These are phyloP conservation scores for Plantago coronopus DNA, from an alignment of 305 asterid genomes.

Conservation along the genomic window DNA sequence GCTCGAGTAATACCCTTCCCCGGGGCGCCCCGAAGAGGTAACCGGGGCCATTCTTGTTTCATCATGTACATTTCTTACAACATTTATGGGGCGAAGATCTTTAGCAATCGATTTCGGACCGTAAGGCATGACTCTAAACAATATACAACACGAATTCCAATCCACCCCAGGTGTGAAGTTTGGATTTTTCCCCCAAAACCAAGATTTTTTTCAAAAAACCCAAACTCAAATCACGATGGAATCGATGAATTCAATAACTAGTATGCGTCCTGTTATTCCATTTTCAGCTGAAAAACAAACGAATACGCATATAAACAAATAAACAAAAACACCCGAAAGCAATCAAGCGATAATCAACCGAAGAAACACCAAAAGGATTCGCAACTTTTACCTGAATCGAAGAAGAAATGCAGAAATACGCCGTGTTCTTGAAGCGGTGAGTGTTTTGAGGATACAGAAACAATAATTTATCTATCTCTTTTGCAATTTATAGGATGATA, in stretches of 20 bases:
- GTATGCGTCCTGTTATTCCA: slow-evolving; percentile 9
- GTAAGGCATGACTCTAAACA: slow-evolving; percentile 53
- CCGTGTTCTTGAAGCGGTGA: slow-evolving; percentile 33
- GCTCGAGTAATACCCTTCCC: slow-evolving; percentile 59
- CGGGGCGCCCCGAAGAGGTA: slow-evolving; percentile 51
- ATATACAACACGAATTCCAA: slow-evolving; percentile 9
- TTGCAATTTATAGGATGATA: background rate
- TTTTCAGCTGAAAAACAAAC: slow-evolving; percentile 28
- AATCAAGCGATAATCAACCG: background rate
- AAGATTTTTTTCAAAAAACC: too few relatives aligned
- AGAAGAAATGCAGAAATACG: slow-evolving; percentile 10
- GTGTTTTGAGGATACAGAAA: slow-evolving; percentile 6
- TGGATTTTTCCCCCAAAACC: slow-evolving; percentile 18
- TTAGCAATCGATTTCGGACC: slow-evolving; percentile 70
- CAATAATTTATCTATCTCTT: slow-evolving; percentile 7
- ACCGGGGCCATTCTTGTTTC: slow-evolving; percentile 60
- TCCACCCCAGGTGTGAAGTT: slow-evolving; percentile 9
- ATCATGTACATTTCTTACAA: slow-evolving; percentile 47
- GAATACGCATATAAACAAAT: slow-evolving; percentile 12
- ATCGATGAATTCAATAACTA: slow-evolving; percentile 15
- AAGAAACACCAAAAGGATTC: slow-evolving; percentile 6
- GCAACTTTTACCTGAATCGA: slow-evolving; percentile 26
- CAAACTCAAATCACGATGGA: slow-evolving; percentile 3
- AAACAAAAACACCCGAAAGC: slow-evolving; percentile 7
- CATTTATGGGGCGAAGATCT: slow-evolving; percentile 74